Evolutionary conservation across 2,329 filamentous ascomycete species (phyloP).

Genomic region (Sporothrix brunneoviolacea): DNA sequence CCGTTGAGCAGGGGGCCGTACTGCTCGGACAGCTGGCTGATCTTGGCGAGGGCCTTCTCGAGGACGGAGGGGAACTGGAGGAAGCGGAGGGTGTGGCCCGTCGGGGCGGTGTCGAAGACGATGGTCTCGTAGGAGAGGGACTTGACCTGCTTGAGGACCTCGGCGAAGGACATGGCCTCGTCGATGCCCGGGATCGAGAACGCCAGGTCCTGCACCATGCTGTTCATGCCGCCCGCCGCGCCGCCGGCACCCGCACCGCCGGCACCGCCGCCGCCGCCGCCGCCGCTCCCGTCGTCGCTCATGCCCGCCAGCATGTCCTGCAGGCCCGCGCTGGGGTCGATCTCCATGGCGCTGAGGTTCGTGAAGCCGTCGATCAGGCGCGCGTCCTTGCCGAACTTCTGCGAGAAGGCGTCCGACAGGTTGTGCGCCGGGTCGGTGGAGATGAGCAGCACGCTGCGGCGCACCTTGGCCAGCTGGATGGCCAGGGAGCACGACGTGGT

Average conservation of each 20-base stretch:
- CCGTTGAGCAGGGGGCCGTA: slow-evolving; percentile 95
- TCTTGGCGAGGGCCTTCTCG: slow-evolving; percentile 96
- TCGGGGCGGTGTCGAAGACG: slow-evolving; percentile 97
- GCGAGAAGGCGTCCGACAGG: slow-evolving; percentile 92
- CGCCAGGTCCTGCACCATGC: slow-evolving; percentile 98
- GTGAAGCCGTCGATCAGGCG: slow-evolving; percentile 84
- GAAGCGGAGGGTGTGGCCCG: slow-evolving; percentile 96
- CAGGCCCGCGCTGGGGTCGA: slow-evolving; percentile 96
- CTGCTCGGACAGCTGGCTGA: slow-evolving; percentile 87
- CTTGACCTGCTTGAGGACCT: slow-evolving; percentile 98
- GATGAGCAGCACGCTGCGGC: slow-evolving; percentile 93
- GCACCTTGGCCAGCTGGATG: slow-evolving; percentile 91
- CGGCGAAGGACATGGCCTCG: slow-evolving; percentile 98
- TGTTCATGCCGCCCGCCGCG: slow-evolving; percentile 59
- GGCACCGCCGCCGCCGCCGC: slow-evolving; percentile 37
- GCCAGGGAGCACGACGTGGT: slow-evolving; percentile 98
- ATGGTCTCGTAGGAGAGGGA: slow-evolving; percentile 98
- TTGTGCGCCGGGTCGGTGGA: slow-evolving; percentile 98
- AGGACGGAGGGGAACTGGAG: slow-evolving; percentile 96
- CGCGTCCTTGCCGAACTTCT: slow-evolving; percentile 99
- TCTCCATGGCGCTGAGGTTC: slow-evolving; percentile 97
- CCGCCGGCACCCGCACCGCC: slow-evolving; percentile 49
- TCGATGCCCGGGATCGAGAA: slow-evolving; percentile 98
- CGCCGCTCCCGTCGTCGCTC: slow-evolving; percentile 55
- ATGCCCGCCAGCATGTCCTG: slow-evolving; percentile 81